Percentiles rank a stretch among this genome's conserved stretches.
Evolutionary conservation across 306 rosid species (phyloP).

Genomic region (Casuarina cunninghamiana): DNA sequence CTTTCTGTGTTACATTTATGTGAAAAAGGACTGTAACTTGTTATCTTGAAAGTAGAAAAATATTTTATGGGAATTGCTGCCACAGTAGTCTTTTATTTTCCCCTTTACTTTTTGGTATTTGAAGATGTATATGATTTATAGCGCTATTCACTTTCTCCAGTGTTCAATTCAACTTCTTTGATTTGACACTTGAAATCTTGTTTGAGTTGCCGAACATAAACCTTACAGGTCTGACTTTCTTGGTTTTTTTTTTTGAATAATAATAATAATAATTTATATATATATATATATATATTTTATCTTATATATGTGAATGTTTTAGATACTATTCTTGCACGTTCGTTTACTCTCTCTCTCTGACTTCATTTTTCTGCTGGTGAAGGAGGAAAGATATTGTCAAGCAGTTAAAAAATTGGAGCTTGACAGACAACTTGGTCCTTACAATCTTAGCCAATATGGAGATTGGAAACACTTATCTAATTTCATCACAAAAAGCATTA

Average conservation of each 20-base stretch:
- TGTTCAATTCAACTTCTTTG: not conserved
- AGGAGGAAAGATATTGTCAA: constrained; percentile 67
- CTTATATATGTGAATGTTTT: not conserved
- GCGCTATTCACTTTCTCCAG: not conserved
- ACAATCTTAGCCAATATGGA: constrained; percentile 58
- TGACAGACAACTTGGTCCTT: constrained; percentile 87
- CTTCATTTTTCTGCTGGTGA: not conserved
- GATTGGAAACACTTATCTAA: constrained; percentile 78
- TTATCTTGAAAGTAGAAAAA: not conserved
- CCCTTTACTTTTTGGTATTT: too few relatives aligned
- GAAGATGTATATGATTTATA: too few relatives aligned
- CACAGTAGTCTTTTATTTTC: not conserved
- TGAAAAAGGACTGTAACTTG: not conserved
- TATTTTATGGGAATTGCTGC: not conserved
- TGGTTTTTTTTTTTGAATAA: not conserved
- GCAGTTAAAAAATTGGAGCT: constrained; percentile 79
- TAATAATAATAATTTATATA: not conserved
- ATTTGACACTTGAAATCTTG: not conserved
- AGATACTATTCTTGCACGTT: not conserved
- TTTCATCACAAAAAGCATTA: constrained; percentile 52
- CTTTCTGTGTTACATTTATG: not conserved
- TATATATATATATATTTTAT: too few relatives aligned
- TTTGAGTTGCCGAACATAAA: not conserved
- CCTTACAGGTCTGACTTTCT: not conserved
- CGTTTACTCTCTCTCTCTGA: not conserved